Percentiles rank a stretch among this genome's conserved stretches.
Conservation (phyloP, 768 basidiomycete genomes). For the Amanita muscaria region DNA sequence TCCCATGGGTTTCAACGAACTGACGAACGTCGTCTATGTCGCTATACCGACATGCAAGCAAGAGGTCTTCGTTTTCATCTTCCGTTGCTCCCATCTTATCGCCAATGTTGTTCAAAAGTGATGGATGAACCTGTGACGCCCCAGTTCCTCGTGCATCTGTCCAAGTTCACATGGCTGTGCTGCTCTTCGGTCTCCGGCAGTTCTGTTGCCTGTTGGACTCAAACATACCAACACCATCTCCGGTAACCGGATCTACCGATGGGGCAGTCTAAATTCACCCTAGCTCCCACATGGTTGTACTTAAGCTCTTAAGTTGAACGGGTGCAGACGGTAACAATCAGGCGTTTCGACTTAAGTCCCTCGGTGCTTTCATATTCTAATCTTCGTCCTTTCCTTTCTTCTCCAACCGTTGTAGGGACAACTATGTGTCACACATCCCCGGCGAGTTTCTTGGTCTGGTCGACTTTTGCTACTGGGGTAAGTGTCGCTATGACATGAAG, state of each 20-base stretch:
- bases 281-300: too few species aligned
- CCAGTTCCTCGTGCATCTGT: neutral
- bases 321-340: too few species aligned
- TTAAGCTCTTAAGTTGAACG: too few species aligned
- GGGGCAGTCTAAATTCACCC: too few species aligned
- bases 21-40: conserved; percentile 70
- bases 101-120: neutral
- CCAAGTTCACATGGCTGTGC: too few species aligned
- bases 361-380: too few species aligned
- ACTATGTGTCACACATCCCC: conserved; percentile 67
- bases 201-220: too few species aligned
- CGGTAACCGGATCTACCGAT: too few species aligned
- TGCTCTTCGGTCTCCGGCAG: too few species aligned
- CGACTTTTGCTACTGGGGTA: conserved; percentile 44
- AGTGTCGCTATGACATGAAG: conserved; percentile 18
- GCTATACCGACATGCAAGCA: conserved; percentile 83
- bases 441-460: conserved; percentile 54
- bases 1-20: conserved; percentile 55
- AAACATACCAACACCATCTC: too few species aligned
- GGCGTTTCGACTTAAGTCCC: too few species aligned
- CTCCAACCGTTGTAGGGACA: conserved; percentile 11
- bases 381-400: conserved; percentile 13
- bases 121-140: neutral
- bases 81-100: conserved; percentile 25
- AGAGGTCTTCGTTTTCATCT: conserved; percentile 61